These are phyloP conservation scores for Immersiella caudata DNA, from an alignment of 495 filamentous ascomycete genomes.

Conservation along the genomic window DNA sequence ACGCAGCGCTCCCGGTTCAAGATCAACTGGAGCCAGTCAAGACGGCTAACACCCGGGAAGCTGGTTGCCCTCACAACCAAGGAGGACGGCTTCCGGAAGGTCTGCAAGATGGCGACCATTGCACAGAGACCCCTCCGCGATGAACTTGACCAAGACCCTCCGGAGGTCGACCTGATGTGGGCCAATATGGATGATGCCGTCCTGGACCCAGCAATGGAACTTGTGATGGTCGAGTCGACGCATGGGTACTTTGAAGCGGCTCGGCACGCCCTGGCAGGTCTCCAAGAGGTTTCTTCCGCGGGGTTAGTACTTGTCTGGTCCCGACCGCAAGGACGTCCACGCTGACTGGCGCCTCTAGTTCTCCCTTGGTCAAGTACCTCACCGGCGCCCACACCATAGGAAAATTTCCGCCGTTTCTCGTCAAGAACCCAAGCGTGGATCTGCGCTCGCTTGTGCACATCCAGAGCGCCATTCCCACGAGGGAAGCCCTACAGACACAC, in stretches of 20 bases:
- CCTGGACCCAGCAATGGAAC: constrained; percentile 70
- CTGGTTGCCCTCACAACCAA: constrained; percentile 71
- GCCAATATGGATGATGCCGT: constrained; percentile 57
- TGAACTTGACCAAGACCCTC: constrained; percentile 64
- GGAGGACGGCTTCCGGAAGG: constrained; percentile 63
- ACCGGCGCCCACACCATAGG: constrained; percentile 47
- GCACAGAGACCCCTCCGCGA: constrained; percentile 65
- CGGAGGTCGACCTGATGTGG: constrained; percentile 78
- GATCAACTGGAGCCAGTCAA: constrained; percentile 79
- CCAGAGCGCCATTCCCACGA: not conserved
- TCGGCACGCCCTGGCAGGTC: constrained; percentile 68
- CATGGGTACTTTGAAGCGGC: constrained; percentile 73
- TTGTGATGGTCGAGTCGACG: constrained; percentile 77
- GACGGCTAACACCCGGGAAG: constrained; percentile 68
- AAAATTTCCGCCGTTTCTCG: constrained; percentile 33
- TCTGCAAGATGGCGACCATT: constrained; percentile 72
- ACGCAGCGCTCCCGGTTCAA: constrained; percentile 63
- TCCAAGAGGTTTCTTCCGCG: constrained; percentile 70
- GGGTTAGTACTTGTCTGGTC: constrained; percentile 51
- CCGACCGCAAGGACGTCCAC: not conserved
- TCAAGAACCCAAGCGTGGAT: constrained; percentile 37
- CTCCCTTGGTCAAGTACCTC: constrained; percentile 44
- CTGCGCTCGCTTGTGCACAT: constrained; percentile 37
- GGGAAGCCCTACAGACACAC: constrained; percentile 10
- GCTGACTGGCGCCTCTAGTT: constrained; percentile 19